Conservation (phyloP, 2,329 filamentous ascomycete species). For the Fusarium papillatum region DNA sequence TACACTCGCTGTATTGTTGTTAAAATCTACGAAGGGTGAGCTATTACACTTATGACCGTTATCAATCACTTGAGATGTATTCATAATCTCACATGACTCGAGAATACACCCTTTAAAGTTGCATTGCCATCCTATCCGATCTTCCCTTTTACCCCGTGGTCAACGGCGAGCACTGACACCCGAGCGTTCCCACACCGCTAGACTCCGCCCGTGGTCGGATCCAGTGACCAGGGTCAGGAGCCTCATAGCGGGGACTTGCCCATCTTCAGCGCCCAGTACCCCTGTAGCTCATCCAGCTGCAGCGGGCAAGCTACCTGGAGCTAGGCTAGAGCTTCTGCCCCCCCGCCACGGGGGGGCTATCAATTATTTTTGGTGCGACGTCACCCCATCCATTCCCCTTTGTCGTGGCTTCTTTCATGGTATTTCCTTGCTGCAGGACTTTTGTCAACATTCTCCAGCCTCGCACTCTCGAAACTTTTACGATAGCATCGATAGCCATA, state of each 20-base stretch:
- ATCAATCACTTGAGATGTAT: not conserved
- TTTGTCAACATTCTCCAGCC: conserved; percentile 2
- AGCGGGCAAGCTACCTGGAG: conserved; percentile 21
- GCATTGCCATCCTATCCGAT: not conserved
- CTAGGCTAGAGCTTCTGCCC: conserved; percentile 24
- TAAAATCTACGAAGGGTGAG: not conserved
- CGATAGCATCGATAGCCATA: conserved; percentile 3
- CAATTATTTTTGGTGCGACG: conserved; percentile 22
- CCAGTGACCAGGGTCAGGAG: conserved; percentile 24
- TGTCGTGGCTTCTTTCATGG: conserved; percentile 11
- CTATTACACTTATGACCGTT: not conserved
- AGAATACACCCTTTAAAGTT: not conserved
- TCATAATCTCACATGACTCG: not conserved
- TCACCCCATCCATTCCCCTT: conserved; percentile 29
- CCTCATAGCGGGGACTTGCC: not conserved
- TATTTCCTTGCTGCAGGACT: conserved; percentile 6
- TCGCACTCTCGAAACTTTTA: conserved; percentile 21
- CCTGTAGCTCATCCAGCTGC: conserved; percentile 30
- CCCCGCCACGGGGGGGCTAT: conserved; percentile 21
- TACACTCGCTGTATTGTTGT: not conserved
- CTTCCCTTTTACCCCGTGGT: not conserved
- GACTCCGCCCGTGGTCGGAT: conserved; percentile 18
- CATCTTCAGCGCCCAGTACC: not conserved
- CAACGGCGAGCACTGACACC: not conserved
- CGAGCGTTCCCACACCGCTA: not conserved